Evolutionary conservation across 805 yeast species (phyloP).

Genomic region (Yamadazyma endophytica): DNA sequence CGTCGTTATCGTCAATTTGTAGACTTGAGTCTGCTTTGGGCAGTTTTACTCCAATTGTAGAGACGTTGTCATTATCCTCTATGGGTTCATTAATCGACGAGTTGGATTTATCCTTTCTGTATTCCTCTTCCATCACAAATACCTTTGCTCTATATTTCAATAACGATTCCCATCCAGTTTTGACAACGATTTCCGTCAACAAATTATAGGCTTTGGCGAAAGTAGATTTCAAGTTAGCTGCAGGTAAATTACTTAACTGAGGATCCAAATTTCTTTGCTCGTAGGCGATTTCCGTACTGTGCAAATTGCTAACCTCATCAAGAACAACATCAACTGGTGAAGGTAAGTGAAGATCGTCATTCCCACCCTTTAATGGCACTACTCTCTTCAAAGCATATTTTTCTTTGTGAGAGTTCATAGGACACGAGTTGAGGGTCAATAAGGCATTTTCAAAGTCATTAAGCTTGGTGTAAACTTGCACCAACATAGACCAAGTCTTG

Average conservation of each 20-base stretch:
- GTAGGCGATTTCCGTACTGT: slow-evolving; percentile 56
- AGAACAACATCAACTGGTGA: slow-evolving; percentile 70
- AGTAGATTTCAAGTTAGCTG: slow-evolving; percentile 56
- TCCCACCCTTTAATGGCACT: slow-evolving; percentile 44
- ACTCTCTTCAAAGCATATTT: slow-evolving; percentile 58
- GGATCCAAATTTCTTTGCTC: slow-evolving; percentile 69
- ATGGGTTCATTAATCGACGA: too few species aligned
- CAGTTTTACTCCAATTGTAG: slow-evolving; percentile 35
- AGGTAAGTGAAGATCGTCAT: slow-evolving; percentile 65
- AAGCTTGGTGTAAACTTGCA: slow-evolving; percentile 56
- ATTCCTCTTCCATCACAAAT: slow-evolving; percentile 47
- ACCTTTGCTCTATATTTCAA: slow-evolving; percentile 44
- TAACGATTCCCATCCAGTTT: slow-evolving; percentile 44
- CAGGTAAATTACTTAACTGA: slow-evolving; percentile 58
- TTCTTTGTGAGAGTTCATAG: slow-evolving; percentile 74
- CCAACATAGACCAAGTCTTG: slow-evolving; percentile 67
- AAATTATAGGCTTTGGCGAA: slow-evolving; percentile 44
- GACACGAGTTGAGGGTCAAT: slow-evolving; percentile 71
- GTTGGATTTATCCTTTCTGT: slow-evolving; percentile 34
- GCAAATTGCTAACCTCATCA: slow-evolving; percentile 64
- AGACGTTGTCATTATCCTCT: slow-evolving; percentile 27
- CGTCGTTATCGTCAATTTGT: slow-evolving; percentile 19
- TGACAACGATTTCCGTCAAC: slow-evolving; percentile 40
- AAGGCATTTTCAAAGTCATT: slow-evolving; percentile 71
- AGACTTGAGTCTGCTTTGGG: slow-evolving; percentile 19